Evolutionary conservation across 805 yeast species (phyloP).

Genomic region (Grigorovia jiainica): DNA sequence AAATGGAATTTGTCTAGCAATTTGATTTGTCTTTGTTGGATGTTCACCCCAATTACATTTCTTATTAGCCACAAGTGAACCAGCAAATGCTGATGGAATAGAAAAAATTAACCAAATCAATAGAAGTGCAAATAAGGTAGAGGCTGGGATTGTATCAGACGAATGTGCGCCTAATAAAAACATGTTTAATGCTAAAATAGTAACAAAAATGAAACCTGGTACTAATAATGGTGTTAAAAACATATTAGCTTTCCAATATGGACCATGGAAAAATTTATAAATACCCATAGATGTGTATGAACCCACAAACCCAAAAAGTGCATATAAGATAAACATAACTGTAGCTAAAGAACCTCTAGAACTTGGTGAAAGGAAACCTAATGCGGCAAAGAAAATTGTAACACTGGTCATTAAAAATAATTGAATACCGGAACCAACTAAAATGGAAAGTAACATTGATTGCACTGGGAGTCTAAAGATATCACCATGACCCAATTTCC

Average conservation of each 20-base stretch:
- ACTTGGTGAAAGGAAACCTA: constrained; percentile 88
- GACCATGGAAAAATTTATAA: constrained; percentile 87
- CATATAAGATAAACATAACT: constrained; percentile 75
- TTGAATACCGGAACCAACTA: constrained; percentile 86
- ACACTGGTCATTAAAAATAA: constrained; percentile 63
- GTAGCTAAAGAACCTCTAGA: constrained; percentile 91
- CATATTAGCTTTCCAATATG: constrained; percentile 82
- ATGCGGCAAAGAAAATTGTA: constrained; percentile 71
- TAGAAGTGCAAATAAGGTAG: constrained; percentile 75
- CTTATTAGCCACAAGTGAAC: constrained; percentile 73
- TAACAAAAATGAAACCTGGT: constrained; percentile 64
- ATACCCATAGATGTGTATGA: constrained; percentile 80
- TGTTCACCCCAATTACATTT: constrained; percentile 41
- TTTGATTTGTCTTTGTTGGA: constrained; percentile 90
- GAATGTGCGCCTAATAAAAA: constrained; percentile 69
- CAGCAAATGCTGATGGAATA: constrained; percentile 73
- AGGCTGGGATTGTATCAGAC: constrained; percentile 91
- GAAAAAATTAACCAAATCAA: constrained; percentile 79
- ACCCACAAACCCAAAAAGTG: constrained; percentile 71
- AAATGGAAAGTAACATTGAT: constrained; percentile 62
- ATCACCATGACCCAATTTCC: constrained; percentile 95
- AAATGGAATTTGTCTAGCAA: constrained; percentile 89
- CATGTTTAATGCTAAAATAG: constrained; percentile 67
- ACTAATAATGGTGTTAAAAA: constrained; percentile 72
- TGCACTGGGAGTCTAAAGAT: constrained; percentile 77